Evolutionary conservation across 1,284 basidiomycete species (phyloP).

Genomic region (Hypsizygus ulmarius): DNA sequence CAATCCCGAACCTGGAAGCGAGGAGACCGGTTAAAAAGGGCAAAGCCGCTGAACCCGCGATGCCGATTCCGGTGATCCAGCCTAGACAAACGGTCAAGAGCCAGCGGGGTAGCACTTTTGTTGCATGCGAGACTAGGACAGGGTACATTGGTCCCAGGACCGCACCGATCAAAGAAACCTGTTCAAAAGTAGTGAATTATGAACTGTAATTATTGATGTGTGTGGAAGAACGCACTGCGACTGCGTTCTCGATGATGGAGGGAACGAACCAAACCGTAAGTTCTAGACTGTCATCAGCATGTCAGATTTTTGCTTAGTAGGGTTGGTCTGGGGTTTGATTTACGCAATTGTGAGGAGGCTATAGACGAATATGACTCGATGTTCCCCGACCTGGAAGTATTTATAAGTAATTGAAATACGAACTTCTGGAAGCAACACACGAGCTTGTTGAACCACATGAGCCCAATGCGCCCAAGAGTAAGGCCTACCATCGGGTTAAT

Average conservation of each 20-base stretch:
- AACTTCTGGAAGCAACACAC: constrained; percentile 29
- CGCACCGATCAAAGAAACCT: constrained; percentile 52
- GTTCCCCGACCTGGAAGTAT: constrained; percentile 26
- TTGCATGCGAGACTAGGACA: constrained; percentile 49
- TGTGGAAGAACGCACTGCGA: constrained; percentile 28
- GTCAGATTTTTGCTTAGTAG: background rate
- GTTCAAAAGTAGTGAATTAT: background rate
- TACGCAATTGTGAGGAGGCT: constrained; percentile 26
- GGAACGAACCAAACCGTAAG: constrained; percentile 60
- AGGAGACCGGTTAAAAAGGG: constrained; percentile 24
- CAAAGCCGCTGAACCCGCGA: constrained; percentile 20
- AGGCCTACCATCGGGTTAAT: constrained; percentile 27
- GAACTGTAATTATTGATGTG: background rate
- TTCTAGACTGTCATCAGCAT: constrained; percentile 36
- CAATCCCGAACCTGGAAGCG: constrained; percentile 23
- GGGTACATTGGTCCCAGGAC: constrained; percentile 56
- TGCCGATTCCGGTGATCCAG: constrained; percentile 46
- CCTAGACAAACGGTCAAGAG: constrained; percentile 53
- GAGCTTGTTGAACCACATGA: constrained; percentile 51
- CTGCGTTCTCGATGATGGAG: constrained; percentile 47
- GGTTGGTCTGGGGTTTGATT: constrained; percentile 29
- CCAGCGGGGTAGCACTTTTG: constrained; percentile 46
- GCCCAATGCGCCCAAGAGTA: constrained; percentile 43
- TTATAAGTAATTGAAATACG: constrained; percentile 12
- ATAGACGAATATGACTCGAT: constrained; percentile 26